Conservation (phyloP, 257 asterid genomes). For the Fraxinus americana region DNA sequence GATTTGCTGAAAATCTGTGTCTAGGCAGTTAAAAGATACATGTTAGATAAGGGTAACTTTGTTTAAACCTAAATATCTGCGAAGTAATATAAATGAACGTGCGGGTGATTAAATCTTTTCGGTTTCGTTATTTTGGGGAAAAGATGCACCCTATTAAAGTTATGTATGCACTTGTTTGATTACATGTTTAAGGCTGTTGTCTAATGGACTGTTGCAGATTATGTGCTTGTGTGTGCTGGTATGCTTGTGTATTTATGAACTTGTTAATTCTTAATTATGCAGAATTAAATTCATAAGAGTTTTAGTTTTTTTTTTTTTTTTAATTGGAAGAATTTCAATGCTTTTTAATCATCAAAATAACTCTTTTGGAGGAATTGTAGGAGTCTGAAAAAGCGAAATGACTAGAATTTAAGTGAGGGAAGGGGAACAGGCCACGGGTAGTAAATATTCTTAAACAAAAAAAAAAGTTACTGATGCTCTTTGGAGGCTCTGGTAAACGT, state of each 20-base stretch:
- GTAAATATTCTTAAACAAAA: neutral
- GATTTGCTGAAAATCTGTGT: neutral
- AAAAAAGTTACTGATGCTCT: neutral
- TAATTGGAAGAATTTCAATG: constrained; percentile 4
- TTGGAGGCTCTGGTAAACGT: neutral
- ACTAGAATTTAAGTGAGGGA: neutral
- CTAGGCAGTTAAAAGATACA: neutral
- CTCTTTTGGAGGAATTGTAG: neutral
- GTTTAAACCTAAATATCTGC: neutral
- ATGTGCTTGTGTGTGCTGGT: neutral
- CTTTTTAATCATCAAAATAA: neutral
- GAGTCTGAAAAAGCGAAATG: neutral
- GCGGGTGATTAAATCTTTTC: neutral
- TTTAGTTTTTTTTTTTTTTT: neutral
- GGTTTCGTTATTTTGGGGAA: neutral
- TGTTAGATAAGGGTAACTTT: neutral
- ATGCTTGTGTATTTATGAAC: neutral
- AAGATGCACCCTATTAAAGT: neutral
- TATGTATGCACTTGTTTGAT: neutral
- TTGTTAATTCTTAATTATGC: neutral
- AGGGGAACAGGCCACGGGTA: neutral
- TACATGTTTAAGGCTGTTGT: neutral
- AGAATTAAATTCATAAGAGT: neutral
- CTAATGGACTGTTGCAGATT: neutral
- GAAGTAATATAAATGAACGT: constrained; percentile 6